These are phyloP conservation scores for Yueomyces sp. DNA, from an alignment of 1,139 yeast genomes.

Conservation along the genomic window DNA sequence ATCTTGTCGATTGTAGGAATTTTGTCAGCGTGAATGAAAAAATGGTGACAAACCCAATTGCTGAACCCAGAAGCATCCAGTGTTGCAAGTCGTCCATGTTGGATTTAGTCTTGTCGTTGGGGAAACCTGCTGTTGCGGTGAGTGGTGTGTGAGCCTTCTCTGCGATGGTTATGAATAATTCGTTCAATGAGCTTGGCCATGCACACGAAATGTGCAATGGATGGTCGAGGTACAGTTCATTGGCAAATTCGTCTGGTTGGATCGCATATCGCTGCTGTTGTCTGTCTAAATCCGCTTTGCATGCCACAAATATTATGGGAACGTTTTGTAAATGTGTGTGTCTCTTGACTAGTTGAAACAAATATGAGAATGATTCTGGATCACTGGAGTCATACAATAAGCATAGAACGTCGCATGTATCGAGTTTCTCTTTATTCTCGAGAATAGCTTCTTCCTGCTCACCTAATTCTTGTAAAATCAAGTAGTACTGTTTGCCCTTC, in stretches of 20 bases:
- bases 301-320: conserved; percentile 80
- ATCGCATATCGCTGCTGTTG: conserved; percentile 80
- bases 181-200: conserved; percentile 81
- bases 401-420: conserved; percentile 84
- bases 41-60: conserved; percentile 37
- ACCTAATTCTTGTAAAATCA: conserved; percentile 82
- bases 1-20: conserved; percentile 6
- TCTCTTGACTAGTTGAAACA: conserved; percentile 52
- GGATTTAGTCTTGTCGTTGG: conserved; percentile 38
- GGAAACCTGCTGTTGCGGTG: conserved; percentile 69
- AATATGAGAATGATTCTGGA: conserved; percentile 82
- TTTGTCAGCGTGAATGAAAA: conserved; percentile 15
- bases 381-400: conserved; percentile 87
- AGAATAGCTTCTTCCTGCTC: conserved; percentile 75
- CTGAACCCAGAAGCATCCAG: conserved; percentile 53
- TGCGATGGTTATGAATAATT: conserved; percentile 73
- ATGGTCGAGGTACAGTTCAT: conserved; percentile 41
- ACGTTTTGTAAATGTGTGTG: conserved; percentile 51
- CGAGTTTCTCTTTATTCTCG: conserved; percentile 56
- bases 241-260: conserved; percentile 81
- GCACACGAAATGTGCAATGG: conserved; percentile 79
- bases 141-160: conserved; percentile 80
- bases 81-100: conserved; percentile 29
- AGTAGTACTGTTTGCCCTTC: conserved; percentile 85
- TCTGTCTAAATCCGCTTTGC: conserved; percentile 88